A percentile compares a stretch with the other conserved stretches of the same genome.
Conservation (phyloP, 2,329 filamentous ascomycete species). For the Juglanconis sp. region DNA sequence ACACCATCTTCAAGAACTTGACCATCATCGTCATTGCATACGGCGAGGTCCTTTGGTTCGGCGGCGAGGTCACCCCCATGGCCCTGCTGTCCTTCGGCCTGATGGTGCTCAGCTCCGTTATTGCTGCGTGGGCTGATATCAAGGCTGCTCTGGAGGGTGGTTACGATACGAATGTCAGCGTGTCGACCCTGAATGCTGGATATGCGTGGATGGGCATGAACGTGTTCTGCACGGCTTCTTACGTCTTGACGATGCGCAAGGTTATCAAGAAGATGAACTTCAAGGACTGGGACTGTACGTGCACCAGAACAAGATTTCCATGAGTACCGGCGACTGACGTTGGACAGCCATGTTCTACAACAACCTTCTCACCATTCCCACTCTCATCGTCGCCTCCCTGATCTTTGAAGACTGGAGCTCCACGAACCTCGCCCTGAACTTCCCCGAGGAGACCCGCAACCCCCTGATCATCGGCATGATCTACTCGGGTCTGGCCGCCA, state of each 20-base stretch:
- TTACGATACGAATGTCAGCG: constrained; percentile 55
- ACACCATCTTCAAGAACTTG: constrained; percentile 99
- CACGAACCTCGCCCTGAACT: constrained; percentile 80
- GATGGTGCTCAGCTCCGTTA: constrained; percentile 92
- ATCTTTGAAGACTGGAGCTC: constrained; percentile 89
- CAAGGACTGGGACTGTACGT: constrained; percentile 98
- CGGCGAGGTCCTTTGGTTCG: constrained; percentile 97
- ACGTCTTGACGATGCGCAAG: constrained; percentile 92
- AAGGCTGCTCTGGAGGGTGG: constrained; percentile 73
- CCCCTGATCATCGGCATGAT: constrained; percentile 83
- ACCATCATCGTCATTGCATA: constrained; percentile 99
- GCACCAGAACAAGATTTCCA: constrained; percentile 4
- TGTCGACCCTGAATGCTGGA: constrained; percentile 88
- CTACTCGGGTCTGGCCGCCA: constrained; percentile 86
- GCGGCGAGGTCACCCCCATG: constrained; percentile 82
- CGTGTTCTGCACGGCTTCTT: constrained; percentile 89
- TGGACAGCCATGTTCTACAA: constrained; percentile 96
- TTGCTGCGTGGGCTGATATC: constrained; percentile 97
- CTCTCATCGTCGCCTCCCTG: constrained; percentile 78
- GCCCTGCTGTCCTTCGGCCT: constrained; percentile 90
- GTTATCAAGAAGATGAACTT: constrained; percentile 99
- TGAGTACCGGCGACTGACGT: constrained; percentile 28
- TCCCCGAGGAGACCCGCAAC: constrained; percentile 78
- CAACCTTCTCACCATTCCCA: constrained; percentile 93
- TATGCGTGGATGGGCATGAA: constrained; percentile 99